Evolutionary conservation across 495 filamentous ascomycete species (phyloP).

Genomic region (Jackrogersella multiformis): DNA sequence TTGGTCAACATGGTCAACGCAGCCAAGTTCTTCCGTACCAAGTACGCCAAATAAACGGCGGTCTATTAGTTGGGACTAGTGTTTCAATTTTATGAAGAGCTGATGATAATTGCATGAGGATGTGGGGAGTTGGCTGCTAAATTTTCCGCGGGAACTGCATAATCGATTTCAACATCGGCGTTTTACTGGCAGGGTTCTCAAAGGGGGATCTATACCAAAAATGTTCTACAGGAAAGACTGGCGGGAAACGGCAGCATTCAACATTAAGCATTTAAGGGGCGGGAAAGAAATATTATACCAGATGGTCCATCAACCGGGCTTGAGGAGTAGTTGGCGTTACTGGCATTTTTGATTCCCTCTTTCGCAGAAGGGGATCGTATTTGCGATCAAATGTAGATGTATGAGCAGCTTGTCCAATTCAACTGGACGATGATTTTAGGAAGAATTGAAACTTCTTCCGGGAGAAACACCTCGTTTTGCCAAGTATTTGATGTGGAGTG

Average conservation of each 20-base stretch:
- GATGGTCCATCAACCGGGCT: slow-evolving; percentile 59
- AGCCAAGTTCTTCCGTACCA: slow-evolving; percentile 92
- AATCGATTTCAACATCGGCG: slow-evolving; percentile 62
- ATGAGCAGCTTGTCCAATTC: slow-evolving; percentile 33
- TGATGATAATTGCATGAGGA: slow-evolving; percentile 44
- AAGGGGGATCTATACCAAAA: slow-evolving; percentile 47
- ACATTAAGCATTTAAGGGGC: slow-evolving; percentile 47
- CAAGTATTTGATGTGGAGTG: background rate
- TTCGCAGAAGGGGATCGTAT: slow-evolving; percentile 32
- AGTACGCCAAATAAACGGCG: slow-evolving; percentile 70
- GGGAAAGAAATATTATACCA: slow-evolving; percentile 47
- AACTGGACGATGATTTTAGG: slow-evolving; percentile 32
- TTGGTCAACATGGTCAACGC: slow-evolving; percentile 94
- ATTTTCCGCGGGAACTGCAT: slow-evolving; percentile 43
- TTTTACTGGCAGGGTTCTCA: slow-evolving; percentile 52
- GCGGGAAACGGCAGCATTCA: slow-evolving; percentile 50
- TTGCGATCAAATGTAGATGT: slow-evolving; percentile 34
- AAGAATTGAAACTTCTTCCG: slow-evolving; percentile 39
- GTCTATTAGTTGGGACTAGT: slow-evolving; percentile 9
- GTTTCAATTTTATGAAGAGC: slow-evolving; percentile 35
- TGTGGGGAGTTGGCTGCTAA: slow-evolving; percentile 37
- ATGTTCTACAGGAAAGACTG: slow-evolving; percentile 46
- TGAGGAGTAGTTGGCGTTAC: slow-evolving; percentile 44
- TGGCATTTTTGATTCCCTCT: slow-evolving; percentile 42
- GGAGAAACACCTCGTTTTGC: slow-evolving; percentile 1